Base-by-base conservation (phyloP, 768 basidiomycete genomes). In the Tylopilus subfusipes region DNA sequence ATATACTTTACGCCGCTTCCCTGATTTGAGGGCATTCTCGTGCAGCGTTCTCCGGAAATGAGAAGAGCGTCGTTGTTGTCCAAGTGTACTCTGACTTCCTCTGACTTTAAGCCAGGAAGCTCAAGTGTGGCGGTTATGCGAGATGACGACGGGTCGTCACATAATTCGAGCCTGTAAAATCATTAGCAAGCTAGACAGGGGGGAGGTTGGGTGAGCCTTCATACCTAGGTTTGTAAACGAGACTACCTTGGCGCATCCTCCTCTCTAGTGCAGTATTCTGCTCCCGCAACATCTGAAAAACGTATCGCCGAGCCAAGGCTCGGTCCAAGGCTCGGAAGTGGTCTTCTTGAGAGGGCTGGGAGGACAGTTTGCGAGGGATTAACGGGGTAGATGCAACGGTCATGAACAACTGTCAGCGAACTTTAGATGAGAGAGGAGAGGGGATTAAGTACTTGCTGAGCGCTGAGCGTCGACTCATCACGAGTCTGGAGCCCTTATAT, bases 41-140 rank as follows among this genome's bases (percentile, higher is more conserved):
- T 46, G 0, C 36, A 52, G 4, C 75, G 71, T 42, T 70, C 66
- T 13, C 76, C 76, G 4, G 73, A 71, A 40, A 77, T 53, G 40
- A 73, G 57, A 18, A 77, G 68, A 0, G 51, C 45, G 3, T 64
- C 63, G 53, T 64, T 54, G 31, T 59, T 59, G 33, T 72, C 70
- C 0, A 77, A 58, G 27, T 68, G 67, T 6, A 77, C 67, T 12
- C 55, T 62, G 5, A 77, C 56, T 14, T 75, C 68, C 21, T 72
- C 68, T 19, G 66, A 62, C 27, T 68, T 68, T 50, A 77, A 60
- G 19, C 76, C 76, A 18, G 76, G 76, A 18, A 77, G 66, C 51
- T 77, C 76, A 10, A 77, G 64, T 1, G 62, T 61, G 8, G 76
- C 75, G 18, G 63, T 66, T 40, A 75, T 62, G 44, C 64, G 61